Conservation (phyloP, 2,329 filamentous ascomycete genomes). For the Aspergillus nomiae region DNA sequence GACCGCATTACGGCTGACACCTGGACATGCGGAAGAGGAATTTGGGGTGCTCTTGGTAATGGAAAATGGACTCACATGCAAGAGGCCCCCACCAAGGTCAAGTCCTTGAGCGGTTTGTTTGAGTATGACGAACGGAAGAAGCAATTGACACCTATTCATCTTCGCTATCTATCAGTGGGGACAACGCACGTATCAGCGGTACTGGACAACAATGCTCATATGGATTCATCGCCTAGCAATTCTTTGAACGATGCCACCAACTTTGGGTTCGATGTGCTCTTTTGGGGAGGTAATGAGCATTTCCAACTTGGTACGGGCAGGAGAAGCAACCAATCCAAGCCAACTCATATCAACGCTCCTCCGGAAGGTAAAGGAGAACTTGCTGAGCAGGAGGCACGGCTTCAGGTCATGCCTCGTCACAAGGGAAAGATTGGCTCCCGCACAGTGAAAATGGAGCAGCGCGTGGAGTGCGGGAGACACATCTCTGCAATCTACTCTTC, state of each 20-base stretch:
- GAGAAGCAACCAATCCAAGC: constrained; percentile 74
- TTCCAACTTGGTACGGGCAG: constrained; percentile 93
- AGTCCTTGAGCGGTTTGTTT: constrained; percentile 76
- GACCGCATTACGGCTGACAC: constrained; percentile 71
- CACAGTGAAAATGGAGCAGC: constrained; percentile 78
- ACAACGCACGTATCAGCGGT: constrained; percentile 79
- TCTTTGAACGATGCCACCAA: constrained; percentile 72
- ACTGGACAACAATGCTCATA: constrained; percentile 76
- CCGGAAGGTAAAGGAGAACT: constrained; percentile 62
- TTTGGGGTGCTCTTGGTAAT: constrained; percentile 79
- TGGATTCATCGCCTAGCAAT: constrained; percentile 54
- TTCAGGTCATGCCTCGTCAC: constrained; percentile 78
- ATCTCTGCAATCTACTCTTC: constrained; percentile 82
- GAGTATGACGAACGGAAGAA: constrained; percentile 81
- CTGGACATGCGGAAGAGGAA: constrained; percentile 85
- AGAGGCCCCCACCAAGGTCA: constrained; percentile 74
- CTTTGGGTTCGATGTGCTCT: constrained; percentile 85
- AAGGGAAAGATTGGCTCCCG: constrained; percentile 70
- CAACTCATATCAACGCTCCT: constrained; percentile 79
- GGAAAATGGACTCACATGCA: constrained; percentile 90
- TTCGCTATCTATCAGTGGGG: constrained; percentile 73
- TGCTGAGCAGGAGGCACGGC: constrained; percentile 66
- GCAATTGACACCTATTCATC: constrained; percentile 72
- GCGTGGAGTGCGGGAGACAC: constrained; percentile 80
- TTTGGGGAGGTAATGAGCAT: constrained; percentile 93